A percentile compares a stretch with the other conserved stretches of the same genome.
These are phyloP conservation scores for Aspergillus sp. DNA, from an alignment of 2,329 filamentous ascomycete species.

Conservation along the genomic window DNA sequence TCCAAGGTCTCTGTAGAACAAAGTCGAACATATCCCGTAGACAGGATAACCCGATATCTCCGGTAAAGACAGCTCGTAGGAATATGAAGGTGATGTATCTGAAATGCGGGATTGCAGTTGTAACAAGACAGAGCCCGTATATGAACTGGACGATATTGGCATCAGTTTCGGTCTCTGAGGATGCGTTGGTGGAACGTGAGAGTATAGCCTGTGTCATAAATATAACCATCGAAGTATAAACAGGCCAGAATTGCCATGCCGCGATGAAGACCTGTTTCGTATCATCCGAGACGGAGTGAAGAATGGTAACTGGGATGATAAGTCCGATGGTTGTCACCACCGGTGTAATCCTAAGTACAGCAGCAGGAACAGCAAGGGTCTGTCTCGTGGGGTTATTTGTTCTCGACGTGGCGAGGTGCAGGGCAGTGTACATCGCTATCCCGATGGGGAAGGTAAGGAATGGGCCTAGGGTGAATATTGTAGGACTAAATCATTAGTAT, in stretches of 20 bases:
- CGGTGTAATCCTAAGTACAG: background rate
- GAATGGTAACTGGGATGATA: background rate
- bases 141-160: background rate
- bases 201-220: too few relatives aligned
- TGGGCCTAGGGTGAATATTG: background rate
- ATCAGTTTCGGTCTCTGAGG: fast-evolving
- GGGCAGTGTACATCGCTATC: background rate
- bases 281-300: background rate
- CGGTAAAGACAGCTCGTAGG: background rate
- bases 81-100: background rate
- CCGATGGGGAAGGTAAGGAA: background rate
- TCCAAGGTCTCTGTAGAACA: background rate
- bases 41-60: fast-evolving
- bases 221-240: background rate
- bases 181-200: too few relatives aligned
- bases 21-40: background rate
- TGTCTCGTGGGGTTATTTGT: background rate
- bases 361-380: background rate
- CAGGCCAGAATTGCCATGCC: background rate
- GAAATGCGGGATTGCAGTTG: background rate
- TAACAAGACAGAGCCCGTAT: background rate
- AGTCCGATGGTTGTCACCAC: background rate
- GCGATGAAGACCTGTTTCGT: background rate
- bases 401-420: background rate
- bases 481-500: background rate